Base-by-base conservation (phyloP, 225 moss, liverwort and hornwort genomes). In the Climacium dendroides region DNA sequence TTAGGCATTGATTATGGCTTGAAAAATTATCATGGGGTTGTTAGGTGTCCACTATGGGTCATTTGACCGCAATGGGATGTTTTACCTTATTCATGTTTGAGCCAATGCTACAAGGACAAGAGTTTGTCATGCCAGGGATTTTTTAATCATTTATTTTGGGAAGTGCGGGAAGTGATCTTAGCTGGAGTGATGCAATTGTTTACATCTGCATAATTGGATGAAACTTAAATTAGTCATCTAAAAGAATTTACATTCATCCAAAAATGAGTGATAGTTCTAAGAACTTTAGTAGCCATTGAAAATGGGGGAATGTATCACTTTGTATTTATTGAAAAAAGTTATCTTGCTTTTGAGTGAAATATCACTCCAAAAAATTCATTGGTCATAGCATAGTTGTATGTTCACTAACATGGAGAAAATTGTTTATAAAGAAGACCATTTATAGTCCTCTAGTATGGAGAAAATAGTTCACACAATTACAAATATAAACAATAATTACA, bases 291-390 rank as follows among this genome's bases (percentile, higher is more conserved):
- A 64, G 1, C 10, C 1, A 64, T 5, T 64, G 1, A 19, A 64
- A 35, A 35, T 65, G 35, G 35, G 19, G 7, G 5, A 65, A 19
- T 35, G 11, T 8, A 11, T n/a, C 1, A 0, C n/a, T 20, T 20
- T 20, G 6, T 6, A n/a, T n/a, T 66, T 35, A 5, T 20, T 6
- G 50, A 11, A 20, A 20, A 63, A 10, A 19, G 19, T 35, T 35
- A 6, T 10, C 11, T 65, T 2, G 20, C n/a, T 37, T 23, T 24
- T 39, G 8, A 69, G 8, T 3, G 0, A 69, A 69, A 69, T 67
- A 22, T 67, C 3, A 4, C 12, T 66, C 3, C 18, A 64, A 4
- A 8, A 8, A 1, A 0, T 4, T 10, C 7, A 4, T 37, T 37
- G 19, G 24, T 24, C 25, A 25, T 25, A 24, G 15, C 5, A 25